Percentiles rank a stretch among this genome's conserved stretches.
Conservation (phyloP, 768 basidiomycete genomes). For the Boletus subparvulus region DNA sequence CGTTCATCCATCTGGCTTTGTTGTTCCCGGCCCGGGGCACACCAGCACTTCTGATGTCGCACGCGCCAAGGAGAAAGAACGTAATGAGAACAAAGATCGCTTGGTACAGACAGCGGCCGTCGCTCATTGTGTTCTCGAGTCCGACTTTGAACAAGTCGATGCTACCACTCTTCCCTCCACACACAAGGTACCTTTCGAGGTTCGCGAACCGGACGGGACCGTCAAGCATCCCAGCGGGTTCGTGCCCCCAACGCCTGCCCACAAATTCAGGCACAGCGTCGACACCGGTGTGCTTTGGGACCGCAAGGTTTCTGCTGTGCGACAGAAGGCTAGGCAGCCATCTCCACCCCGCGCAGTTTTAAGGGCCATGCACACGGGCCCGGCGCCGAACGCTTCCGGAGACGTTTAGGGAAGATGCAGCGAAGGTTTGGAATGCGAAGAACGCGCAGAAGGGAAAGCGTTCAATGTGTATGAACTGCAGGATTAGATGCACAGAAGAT, state of each 20-base stretch:
- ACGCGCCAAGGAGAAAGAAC: slow-evolving; percentile 25
- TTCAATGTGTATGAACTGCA: slow-evolving; percentile 30
- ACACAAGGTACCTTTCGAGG: slow-evolving; percentile 46
- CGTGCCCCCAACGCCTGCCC: slow-evolving; percentile 41
- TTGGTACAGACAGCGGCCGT: slow-evolving; percentile 33
- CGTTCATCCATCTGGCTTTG: slow-evolving; percentile 29
- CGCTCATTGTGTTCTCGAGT: slow-evolving; percentile 32
- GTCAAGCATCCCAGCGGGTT: slow-evolving; percentile 44
- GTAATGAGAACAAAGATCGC: slow-evolving; percentile 21
- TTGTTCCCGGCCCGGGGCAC: slow-evolving; percentile 32
- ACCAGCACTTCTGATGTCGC: slow-evolving; percentile 23
- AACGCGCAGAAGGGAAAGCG: neutral
- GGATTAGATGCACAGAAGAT: slow-evolving; percentile 12
- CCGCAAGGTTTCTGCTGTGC: slow-evolving; percentile 15
- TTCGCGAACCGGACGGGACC: slow-evolving; percentile 37
- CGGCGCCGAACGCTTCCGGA: slow-evolving; percentile 6
- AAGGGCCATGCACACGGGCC: slow-evolving; percentile 24
- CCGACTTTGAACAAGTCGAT: slow-evolving; percentile 25
- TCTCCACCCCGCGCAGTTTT: slow-evolving; percentile 15
- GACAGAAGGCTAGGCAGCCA: slow-evolving; percentile 8
- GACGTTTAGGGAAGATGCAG: slow-evolving; percentile 10
- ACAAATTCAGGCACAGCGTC: slow-evolving; percentile 33
- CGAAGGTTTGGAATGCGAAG: slow-evolving; percentile 4
- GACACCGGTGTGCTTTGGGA: slow-evolving; percentile 12
- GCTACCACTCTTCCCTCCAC: slow-evolving; percentile 23